Conservation (phyloP, 495 filamentous ascomycete species). For the Glonium stellatum region DNA sequence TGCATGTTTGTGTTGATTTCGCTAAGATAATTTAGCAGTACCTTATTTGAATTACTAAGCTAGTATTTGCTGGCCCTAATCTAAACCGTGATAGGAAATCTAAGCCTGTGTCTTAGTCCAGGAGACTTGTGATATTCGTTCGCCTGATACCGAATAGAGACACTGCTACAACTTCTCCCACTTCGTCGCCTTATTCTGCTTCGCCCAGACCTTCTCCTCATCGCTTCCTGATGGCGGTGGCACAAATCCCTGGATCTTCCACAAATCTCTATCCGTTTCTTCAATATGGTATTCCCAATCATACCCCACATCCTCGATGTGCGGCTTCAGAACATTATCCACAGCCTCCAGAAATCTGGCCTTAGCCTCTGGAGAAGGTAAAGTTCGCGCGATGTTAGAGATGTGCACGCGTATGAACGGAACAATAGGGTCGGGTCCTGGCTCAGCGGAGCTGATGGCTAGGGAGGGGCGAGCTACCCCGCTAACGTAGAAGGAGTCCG, state of each 20-base stretch:
- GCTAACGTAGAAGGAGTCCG: conserved; percentile 28
- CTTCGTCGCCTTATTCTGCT: conserved; percentile 12
- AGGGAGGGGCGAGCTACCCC: conserved; percentile 14
- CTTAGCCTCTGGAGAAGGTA: conserved; percentile 5
- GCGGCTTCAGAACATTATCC: conserved; percentile 31
- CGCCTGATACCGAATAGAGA: not conserved
- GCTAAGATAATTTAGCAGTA: too few relatives aligned
- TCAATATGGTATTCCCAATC: conserved; percentile 38
- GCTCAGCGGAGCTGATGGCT: not conserved
- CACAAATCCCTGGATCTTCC: conserved; percentile 27
- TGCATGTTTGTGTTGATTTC: too few relatives aligned
- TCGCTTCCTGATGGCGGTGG: conserved; percentile 20
- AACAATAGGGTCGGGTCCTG: conserved; percentile 6
- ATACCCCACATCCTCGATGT: conserved; percentile 36
- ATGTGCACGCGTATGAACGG: conserved; percentile 36
- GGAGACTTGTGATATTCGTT: too few relatives aligned
- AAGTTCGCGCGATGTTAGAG: conserved; percentile 33
- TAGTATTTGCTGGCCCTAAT: too few relatives aligned
- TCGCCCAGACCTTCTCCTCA: conserved; percentile 18
- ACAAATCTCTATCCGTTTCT: conserved; percentile 34
- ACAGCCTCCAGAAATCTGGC: conserved; percentile 6
- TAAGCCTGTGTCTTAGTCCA: too few relatives aligned
- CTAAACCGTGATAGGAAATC: too few relatives aligned
- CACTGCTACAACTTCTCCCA: conserved; percentile 8
- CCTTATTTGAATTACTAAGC: too few relatives aligned